Evolutionary conservation across 257 asterid species (phyloP), one percentile per base, ranked within the genome.

Genomic region (Catharanthus roseus): DNA sequence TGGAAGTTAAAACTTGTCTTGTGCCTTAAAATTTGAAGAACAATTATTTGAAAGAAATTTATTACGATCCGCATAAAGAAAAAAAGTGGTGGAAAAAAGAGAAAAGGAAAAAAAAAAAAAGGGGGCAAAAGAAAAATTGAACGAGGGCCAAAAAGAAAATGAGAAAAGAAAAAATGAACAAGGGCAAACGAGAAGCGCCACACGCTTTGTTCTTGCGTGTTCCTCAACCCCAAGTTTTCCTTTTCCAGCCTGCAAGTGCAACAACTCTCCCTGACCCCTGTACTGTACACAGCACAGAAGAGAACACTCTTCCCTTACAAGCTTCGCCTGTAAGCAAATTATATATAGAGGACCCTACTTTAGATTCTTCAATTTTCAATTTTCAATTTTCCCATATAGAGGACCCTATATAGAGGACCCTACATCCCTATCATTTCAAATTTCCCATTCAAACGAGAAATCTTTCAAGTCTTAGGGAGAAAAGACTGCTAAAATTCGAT

Each of bases 141-240:
- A 38, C 42, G 42, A n/a, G n/a, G 42, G 42, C 42, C 8, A 38
- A 42, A 42, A 42, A 4, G 47, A 4, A 42, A 42, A 3, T 2
- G 3, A 38, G 41, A 7, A 7, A 42, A 42, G 12, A 42, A 15
- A 42, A 9, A 42, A 34, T 3, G 57, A 41, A 11, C 26, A 28
- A 60, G 78, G 79, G 60, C 51, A 79, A 24, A 56, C 73, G 10
- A 19, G 72, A 65, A 69, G 70, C 67, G 34, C 74, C 77, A 31
- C 82, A 80, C 80, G 85, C 73, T 57, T 66, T 85, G 74, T 36
- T 68, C 45, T 79, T 77, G 3, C 81, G 80, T 75, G 84, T 73
- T 38, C 73, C 71, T 21, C 26, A 51, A 49, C 56, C 64, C 75
- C 72, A 80, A 85, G 82, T 56, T 77, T 33, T n/a, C 78, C 54